Conservation (phyloP, 1,284 basidiomycete genomes). For the Tylopilus orsonianus region DNA sequence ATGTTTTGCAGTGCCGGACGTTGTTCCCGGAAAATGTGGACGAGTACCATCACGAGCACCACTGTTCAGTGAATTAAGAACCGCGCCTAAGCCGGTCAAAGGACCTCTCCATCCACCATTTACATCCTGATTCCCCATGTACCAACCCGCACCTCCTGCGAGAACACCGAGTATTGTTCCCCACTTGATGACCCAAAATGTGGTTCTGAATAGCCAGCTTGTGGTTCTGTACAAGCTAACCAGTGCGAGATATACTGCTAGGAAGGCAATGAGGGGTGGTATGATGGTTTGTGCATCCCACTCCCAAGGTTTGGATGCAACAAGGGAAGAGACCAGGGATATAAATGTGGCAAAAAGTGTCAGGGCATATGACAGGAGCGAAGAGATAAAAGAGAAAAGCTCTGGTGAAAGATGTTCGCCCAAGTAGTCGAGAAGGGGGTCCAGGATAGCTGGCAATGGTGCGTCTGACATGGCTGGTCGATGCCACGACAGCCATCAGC, state of each 20-base stretch:
- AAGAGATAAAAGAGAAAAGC: slow-evolving; percentile 50
- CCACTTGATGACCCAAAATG: slow-evolving; percentile 74
- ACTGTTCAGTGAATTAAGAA: slow-evolving; percentile 46
- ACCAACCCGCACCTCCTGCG: slow-evolving; percentile 52
- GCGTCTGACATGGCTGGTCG: slow-evolving; percentile 24
- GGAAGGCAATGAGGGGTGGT: slow-evolving; percentile 69
- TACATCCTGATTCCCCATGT: slow-evolving; percentile 42
- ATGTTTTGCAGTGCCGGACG: slow-evolving; percentile 24
- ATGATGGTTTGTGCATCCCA: slow-evolving; percentile 68
- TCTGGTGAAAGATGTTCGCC: slow-evolving; percentile 53
- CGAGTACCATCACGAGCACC: slow-evolving; percentile 35
- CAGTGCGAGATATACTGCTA: slow-evolving; percentile 72
- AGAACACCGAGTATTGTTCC: slow-evolving; percentile 55
- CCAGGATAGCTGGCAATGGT: slow-evolving; percentile 40
- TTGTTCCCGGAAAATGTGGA: slow-evolving; percentile 30
- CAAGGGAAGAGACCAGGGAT: slow-evolving; percentile 46
- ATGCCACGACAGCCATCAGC: slow-evolving; percentile 23
- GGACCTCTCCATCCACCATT: slow-evolving; percentile 37
- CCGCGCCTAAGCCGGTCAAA: slow-evolving; percentile 40
- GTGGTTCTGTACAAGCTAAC: slow-evolving; percentile 73
- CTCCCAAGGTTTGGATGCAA: slow-evolving; percentile 50
- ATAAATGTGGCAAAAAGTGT: slow-evolving; percentile 50
- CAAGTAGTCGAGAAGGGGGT: slow-evolving; percentile 56
- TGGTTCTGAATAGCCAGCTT: slow-evolving; percentile 65
- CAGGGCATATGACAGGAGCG: slow-evolving; percentile 53